Conservation (phyloP, 2,329 filamentous ascomycete genomes). For the Niveomyces coronatus region DNA sequence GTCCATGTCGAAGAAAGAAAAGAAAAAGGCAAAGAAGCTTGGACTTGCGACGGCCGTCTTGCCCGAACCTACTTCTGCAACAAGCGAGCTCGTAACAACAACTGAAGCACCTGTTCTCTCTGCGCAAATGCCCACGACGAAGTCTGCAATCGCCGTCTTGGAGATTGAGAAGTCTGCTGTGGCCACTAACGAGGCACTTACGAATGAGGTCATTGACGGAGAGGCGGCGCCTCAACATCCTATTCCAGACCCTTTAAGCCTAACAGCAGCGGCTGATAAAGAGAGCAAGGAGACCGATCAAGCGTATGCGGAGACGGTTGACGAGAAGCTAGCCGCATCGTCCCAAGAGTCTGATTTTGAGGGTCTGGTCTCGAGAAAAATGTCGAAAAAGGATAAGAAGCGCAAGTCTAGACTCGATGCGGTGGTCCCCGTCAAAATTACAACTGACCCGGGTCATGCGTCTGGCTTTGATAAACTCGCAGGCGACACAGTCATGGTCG, state of each 20-base stretch:
- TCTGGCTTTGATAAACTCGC: no score
- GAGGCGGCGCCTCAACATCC: no score
- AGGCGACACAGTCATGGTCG: no score
- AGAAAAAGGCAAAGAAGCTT: slow-evolving; percentile 26
- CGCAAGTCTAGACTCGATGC: slow-evolving; percentile 14
- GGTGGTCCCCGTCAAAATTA: no score
- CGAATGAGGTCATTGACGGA: no score
- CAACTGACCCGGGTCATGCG: no score
- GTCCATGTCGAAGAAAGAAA: slow-evolving; percentile 24
- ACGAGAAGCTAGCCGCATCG: neutral
- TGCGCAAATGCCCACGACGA: slow-evolving; percentile 5
- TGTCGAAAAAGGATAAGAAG: slow-evolving; percentile 27
- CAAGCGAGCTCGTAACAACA: no score
- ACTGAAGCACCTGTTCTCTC: no score
- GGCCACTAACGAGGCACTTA: no score
- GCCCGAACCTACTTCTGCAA: slow-evolving; percentile 5
- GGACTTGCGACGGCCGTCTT: slow-evolving; percentile 8
- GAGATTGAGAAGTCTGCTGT: no score
- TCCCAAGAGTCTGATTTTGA: slow-evolving; percentile 8
- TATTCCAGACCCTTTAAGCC: slow-evolving; percentile 3
- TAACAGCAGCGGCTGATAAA: neutral
- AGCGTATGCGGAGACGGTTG: neutral
- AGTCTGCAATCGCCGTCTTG: no score
- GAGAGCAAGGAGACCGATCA: neutral
- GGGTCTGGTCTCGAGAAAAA: slow-evolving; percentile 17